Conservation (phyloP, 1,139 yeast species). For the Zygosaccharomyces sapae region DNA sequence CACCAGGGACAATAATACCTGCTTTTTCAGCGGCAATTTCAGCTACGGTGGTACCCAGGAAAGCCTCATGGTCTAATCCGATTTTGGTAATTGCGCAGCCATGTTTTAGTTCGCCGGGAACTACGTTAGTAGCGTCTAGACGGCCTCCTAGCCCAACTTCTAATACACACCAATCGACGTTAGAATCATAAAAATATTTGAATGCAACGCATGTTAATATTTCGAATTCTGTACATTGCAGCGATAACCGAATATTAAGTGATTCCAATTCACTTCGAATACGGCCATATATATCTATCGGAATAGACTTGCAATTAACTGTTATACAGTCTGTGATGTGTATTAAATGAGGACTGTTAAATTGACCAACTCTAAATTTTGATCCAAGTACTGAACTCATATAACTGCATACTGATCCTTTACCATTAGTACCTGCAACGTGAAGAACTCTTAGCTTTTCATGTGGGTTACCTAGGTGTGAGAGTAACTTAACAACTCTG, state of each 20-base stretch:
- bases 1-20: slow-evolving; percentile 64
- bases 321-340: slow-evolving; percentile 71
- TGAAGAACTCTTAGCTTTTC: slow-evolving; percentile 60
- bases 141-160: slow-evolving; percentile 93
- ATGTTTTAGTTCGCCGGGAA: slow-evolving; percentile 42
- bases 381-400: slow-evolving; percentile 57
- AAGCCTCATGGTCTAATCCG: slow-evolving; percentile 75
- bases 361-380: slow-evolving; percentile 54
- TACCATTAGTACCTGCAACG: slow-evolving; percentile 92
- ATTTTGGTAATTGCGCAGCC: slow-evolving; percentile 78
- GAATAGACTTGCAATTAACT: slow-evolving; percentile 57
- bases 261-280: slow-evolving; percentile 39
- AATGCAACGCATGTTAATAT: slow-evolving; percentile 78
- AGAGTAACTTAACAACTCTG: slow-evolving; percentile 55
- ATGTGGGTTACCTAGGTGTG: slow-evolving; percentile 67
- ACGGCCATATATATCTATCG: slow-evolving; percentile 43
- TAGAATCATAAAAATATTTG: slow-evolving; percentile 56
- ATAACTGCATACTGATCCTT: slow-evolving; percentile 85
- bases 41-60: slow-evolving; percentile 60
- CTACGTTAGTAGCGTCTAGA: slow-evolving; percentile 79
- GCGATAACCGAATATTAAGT: slow-evolving; percentile 38
- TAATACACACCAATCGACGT: slow-evolving; percentile 67
- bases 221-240: slow-evolving; percentile 85
- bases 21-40: slow-evolving; percentile 76
- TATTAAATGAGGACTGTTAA: slow-evolving; percentile 82